These are phyloP conservation scores for Sorghum bicolor DNA, from an alignment of 176 grass and related monocot species.

Conservation along the genomic window Sorghum_bicolor_NCBIv3 NC_012875.2:51606001-51606500, in stretches of 20 bases:
- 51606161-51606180: neutral
- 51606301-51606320: conserved; percentile 52
- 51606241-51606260: neutral
- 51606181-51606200: neutral
- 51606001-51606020: neutral
- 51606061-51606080: neutral
- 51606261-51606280: neutral
- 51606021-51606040: neutral
- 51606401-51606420: neutral
- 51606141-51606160: neutral
- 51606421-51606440: neutral
- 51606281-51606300: conserved; percentile 64
- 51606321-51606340: conserved; percentile 54
- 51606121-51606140: neutral
- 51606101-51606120: neutral
- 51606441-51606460: neutral
- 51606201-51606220: neutral
- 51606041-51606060: neutral
- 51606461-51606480: neutral
- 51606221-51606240: neutral
- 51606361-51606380: neutral
- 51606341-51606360: conserved; percentile 26
- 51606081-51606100: neutral
- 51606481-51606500: neutral
- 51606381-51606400: conserved; percentile 2